A percentile compares a stretch with the other conserved stretches of the same genome.
phyloP scores from a whole-genome alignment of 2,329 filamentous ascomycete genomes.

The Cladobotryum protrusum region DNA sequence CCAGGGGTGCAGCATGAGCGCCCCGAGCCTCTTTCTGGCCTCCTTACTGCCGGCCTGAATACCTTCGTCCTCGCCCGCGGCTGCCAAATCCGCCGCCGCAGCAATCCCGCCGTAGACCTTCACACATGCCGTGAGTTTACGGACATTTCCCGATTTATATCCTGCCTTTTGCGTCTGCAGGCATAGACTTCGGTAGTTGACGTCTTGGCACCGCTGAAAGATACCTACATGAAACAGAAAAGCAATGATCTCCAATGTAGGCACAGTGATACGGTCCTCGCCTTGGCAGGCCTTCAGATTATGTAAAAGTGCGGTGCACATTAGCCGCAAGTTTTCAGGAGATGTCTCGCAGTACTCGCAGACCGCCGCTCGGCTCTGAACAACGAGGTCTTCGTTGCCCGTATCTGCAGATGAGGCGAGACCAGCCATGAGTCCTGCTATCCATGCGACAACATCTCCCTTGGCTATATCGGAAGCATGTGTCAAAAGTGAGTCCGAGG shows the following conservation, averaged over 20 bases:
- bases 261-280: slow-evolving; percentile 66
- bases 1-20: slow-evolving; percentile 75
- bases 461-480: slow-evolving; percentile 30
- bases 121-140: slow-evolving; percentile 73
- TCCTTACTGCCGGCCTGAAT: slow-evolving; percentile 34
- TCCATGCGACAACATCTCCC: slow-evolving; percentile 33
- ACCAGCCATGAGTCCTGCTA: slow-evolving; percentile 55
- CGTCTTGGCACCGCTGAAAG: slow-evolving; percentile 33
- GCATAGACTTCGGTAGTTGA: slow-evolving; percentile 55
- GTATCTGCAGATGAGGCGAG: slow-evolving; percentile 68
- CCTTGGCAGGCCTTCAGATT: slow-evolving; percentile 49
- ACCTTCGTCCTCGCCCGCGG: slow-evolving; percentile 23
- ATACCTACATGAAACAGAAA: slow-evolving; percentile 65
- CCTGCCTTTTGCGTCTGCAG: slow-evolving; percentile 69
- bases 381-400: slow-evolving; percentile 69
- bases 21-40: slow-evolving; percentile 62
- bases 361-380: slow-evolving; percentile 61
- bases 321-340: slow-evolving; percentile 32
- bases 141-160: slow-evolving; percentile 75
- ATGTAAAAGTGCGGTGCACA: slow-evolving; percentile 45
- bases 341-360: slow-evolving; percentile 45
- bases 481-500: slow-evolving; percentile 29
- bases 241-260: slow-evolving; percentile 68
- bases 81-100: slow-evolving; percentile 30
- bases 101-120: slow-evolving; percentile 71